Percentiles rank a stretch among this genome's conserved stretches.
Conservation (phyloP, 2,329 filamentous ascomycete genomes). For the Ophiosphaerella korrae region DNA sequence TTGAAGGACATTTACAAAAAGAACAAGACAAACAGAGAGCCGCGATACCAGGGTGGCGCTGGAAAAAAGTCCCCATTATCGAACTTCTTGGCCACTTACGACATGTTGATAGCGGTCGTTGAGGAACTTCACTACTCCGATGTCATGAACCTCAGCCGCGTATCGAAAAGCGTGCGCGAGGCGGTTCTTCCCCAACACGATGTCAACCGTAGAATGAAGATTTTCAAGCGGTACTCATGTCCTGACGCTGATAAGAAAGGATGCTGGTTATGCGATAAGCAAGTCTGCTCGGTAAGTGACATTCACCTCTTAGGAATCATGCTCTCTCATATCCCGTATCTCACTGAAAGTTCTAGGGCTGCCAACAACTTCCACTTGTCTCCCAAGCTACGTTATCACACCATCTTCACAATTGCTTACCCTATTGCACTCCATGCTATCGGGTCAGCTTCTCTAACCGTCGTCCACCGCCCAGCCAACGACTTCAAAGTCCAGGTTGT, state of each 20-base stretch:
- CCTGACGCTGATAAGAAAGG: not conserved
- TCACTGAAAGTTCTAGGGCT: conserved; percentile 6
- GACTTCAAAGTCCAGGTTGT: conserved; percentile 10
- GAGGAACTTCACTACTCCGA: conserved; percentile 37
- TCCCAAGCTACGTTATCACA: conserved; percentile 11
- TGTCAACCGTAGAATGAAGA: conserved; percentile 13
- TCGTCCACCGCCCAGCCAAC: not conserved
- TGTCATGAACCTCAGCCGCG: conserved; percentile 25
- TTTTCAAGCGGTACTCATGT: conserved; percentile 32
- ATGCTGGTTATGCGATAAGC: conserved; percentile 32
- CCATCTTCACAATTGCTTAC: conserved; percentile 27
- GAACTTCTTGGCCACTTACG: conserved; percentile 36
- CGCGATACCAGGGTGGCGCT: conserved; percentile 1
- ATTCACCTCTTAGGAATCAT: not conserved
- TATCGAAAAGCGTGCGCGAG: conserved; percentile 32
- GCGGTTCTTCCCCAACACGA: conserved; percentile 27
- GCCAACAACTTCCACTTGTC: conserved; percentile 9
- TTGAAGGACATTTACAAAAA: conserved; percentile 5
- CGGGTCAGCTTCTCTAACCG: conserved; percentile 1
- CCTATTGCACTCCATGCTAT: conserved; percentile 33
- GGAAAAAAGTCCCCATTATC: conserved; percentile 19
- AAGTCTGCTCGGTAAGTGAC: conserved; percentile 21
- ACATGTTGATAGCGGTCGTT: conserved; percentile 32
- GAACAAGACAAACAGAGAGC: not conserved
- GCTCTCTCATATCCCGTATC: not conserved